Conservation (phyloP, 371 early-diverging fungal species). For the Chytridium lagenaria region DNA sequence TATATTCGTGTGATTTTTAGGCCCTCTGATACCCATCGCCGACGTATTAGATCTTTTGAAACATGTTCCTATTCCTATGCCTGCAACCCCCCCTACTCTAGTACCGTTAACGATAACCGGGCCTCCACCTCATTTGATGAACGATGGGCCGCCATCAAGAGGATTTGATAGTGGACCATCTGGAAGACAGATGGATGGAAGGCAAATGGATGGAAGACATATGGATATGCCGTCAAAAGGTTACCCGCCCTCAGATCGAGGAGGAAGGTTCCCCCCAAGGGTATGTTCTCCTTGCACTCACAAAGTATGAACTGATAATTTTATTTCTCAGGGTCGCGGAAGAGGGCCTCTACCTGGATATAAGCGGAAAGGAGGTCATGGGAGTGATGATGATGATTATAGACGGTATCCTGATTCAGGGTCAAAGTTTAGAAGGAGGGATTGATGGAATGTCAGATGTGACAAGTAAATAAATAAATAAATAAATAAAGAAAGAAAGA, state of each 20-base stretch:
- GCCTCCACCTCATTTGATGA: no score
- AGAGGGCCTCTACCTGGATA: neutral
- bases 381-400: conserved; percentile 14
- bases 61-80: conserved; percentile 24
- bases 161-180: neutral
- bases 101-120: conserved; percentile 12
- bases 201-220: neutral
- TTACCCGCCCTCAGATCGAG: neutral
- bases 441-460: neutral
- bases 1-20: conserved; percentile 8
- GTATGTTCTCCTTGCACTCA: neutral
- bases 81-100: conserved; percentile 7
- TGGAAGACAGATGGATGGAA: neutral
- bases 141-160: neutral
- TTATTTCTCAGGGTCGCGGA: neutral
- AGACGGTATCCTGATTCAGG: conserved; percentile 4
- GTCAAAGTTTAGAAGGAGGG: neutral
- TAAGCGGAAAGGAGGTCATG: conserved; percentile 13
- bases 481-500: no score
- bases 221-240: no score
- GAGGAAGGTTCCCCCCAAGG: neutral
- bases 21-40: conserved; percentile 32
- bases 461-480: no score
- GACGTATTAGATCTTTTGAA: conserved; percentile 32
- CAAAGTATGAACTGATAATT: neutral